These are phyloP conservation scores for Thraustotheca clavata DNA, from an alignment of 352 stramenopile species.

Conservation along the genomic window DNA sequence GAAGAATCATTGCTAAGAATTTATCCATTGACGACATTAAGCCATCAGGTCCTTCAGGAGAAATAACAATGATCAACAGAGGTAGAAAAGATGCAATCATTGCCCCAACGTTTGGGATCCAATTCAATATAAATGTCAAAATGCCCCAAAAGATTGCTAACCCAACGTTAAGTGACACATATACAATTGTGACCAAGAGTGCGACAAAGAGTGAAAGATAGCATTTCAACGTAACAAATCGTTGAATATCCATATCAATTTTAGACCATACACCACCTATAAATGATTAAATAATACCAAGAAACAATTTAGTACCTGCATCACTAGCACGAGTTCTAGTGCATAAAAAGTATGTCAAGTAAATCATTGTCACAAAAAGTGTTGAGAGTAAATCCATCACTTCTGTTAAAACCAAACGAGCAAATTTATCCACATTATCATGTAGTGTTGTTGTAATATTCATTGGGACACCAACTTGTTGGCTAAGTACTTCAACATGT, in stretches of 20 bases:
- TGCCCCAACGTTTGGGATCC: slow-evolving; percentile 82
- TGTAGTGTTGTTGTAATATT: slow-evolving; percentile 86
- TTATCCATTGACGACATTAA: slow-evolving; percentile 87
- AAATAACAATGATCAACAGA: slow-evolving; percentile 84
- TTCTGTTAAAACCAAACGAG: slow-evolving; percentile 73
- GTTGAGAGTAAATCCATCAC: slow-evolving; percentile 86
- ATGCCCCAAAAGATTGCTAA: slow-evolving; percentile 84
- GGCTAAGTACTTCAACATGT: slow-evolving; percentile 50
- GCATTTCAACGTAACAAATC: slow-evolving; percentile 83
- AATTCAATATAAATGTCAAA: slow-evolving; percentile 84
- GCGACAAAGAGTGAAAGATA: slow-evolving; percentile 83
- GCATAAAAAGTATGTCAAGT: slow-evolving; percentile 83
- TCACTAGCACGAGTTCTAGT: slow-evolving; percentile 77
- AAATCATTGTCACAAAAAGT: slow-evolving; percentile 86
- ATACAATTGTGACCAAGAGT: slow-evolving; percentile 81
- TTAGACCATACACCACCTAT: slow-evolving; percentile 77
- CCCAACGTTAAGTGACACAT: slow-evolving; percentile 83
- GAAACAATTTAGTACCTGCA: slow-evolving; percentile 26
- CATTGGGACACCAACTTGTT: slow-evolving; percentile 66
- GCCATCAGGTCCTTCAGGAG: slow-evolving; percentile 35
- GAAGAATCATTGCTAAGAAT: slow-evolving; percentile 72
- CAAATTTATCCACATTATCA: slow-evolving; percentile 85
- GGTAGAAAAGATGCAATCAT: slow-evolving; percentile 80
- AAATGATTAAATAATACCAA: background rate
- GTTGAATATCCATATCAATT: slow-evolving; percentile 84